Evolutionary conservation across 192 early-diverging fungal species (phyloP).

Genomic region (Podila minutissima): DNA sequence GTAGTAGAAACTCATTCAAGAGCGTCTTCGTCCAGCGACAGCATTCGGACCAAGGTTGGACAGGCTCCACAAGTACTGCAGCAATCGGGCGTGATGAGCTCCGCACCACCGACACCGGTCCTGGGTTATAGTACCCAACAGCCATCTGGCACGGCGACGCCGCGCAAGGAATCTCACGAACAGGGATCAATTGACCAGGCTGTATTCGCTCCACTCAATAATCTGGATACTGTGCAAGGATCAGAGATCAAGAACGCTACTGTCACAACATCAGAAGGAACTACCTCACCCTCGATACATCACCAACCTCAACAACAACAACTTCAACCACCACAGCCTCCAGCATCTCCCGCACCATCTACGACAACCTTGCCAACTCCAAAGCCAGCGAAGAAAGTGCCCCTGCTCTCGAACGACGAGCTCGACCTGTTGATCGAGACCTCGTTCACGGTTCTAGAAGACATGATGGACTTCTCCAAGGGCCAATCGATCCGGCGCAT

Average conservation of each 20-base stretch:
- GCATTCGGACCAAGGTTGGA: neutral
- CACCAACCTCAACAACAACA: too few relatives aligned
- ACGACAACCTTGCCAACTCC: neutral
- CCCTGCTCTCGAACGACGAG: slow-evolving; percentile 34
- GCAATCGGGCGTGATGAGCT: neutral
- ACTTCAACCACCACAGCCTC: neutral
- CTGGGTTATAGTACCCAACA: neutral
- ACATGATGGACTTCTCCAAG: slow-evolving; percentile 52
- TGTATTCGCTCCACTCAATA: too few relatives aligned
- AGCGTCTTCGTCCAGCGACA: slow-evolving; percentile 2
- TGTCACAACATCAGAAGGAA: neutral
- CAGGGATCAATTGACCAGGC: neutral
- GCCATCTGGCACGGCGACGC: neutral
- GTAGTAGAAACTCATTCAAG: slow-evolving; percentile 3
- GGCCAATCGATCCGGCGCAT: slow-evolving; percentile 51
- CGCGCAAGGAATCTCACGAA: neutral
- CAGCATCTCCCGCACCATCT: neutral
- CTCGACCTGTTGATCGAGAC: slow-evolving; percentile 46
- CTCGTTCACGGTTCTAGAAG: slow-evolving; percentile 41
- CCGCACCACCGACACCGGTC: neutral
- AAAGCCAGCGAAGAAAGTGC: slow-evolving; percentile 13
- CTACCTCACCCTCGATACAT: neutral
- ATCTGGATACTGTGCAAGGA: too few relatives aligned
- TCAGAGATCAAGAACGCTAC: neutral
- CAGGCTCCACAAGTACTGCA: neutral